Evolutionary conservation across 139 green algal species (phyloP), one percentile per base, ranked within the genome.

Genomic region (Parachlorella kessleri): DNA sequence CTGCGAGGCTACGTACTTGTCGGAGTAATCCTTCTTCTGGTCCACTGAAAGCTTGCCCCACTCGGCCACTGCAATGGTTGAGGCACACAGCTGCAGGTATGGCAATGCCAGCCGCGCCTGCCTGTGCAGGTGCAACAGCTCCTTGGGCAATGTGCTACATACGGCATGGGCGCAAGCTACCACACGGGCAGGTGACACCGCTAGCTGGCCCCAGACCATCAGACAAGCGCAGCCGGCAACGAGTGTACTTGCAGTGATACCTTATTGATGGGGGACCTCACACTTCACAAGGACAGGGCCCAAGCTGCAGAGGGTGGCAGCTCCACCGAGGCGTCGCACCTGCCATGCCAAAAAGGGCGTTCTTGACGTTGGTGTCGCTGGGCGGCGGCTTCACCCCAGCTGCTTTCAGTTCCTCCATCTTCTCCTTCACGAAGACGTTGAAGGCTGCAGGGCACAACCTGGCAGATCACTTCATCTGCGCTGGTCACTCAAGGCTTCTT

Each of bases 381-480:
- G 37, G 37, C 23, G 48, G 30, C 30, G 55, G 38, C 68, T 83
- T 64, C 5, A 63, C 39, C 28, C 74, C 81, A 32, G 23, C 28
- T 7, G 28, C 41, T 66, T 77, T 89, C 53, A 89, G 83, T 28
- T 89, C 75, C 28, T 55, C 72, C 54, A 89, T 73, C 64, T 70
- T 84, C 21, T 84, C 70, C 36, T 81, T 82, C n/a, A 89, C 73
- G 72, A 86, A 89, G 55, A 85, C 54, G 71, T 89, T 90, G 70
- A 89, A 89, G 6, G 85, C 84, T 73, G 81, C 75, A 37, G 40
- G n/a, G 1, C 23, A 28, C n/a, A n/a, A n/a, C n/a, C n/a, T n/a
- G n/a, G n/a, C n/a, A n/a, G n/a, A n/a, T n/a, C n/a, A n/a, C n/a
- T n/a, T n/a, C n/a, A n/a, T n/a, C n/a, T n/a, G n/a, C n/a, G n/a